Evolutionary conservation across 345 rosid genomes (phyloP).

Genomic region (Linum trigynum): DNA sequence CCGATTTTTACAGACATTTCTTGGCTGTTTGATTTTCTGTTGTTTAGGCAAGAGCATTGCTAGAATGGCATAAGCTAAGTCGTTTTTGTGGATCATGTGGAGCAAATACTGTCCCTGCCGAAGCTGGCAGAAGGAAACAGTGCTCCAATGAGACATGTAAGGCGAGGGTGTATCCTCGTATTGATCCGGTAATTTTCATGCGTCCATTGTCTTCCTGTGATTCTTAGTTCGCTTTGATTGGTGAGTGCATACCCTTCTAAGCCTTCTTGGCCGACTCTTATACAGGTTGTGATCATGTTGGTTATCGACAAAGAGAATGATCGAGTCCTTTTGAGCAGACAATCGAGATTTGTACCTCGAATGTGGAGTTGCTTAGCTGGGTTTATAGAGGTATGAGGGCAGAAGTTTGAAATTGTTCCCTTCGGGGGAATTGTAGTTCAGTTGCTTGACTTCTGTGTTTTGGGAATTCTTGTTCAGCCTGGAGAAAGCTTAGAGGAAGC

Average conservation of each 20-base stretch:
- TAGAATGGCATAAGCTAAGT: slow-evolving; percentile 70
- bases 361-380: slow-evolving; percentile 99
- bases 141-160: slow-evolving; percentile 57
- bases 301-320: slow-evolving; percentile 85
- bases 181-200: slow-evolving; percentile 56
- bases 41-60: slow-evolving; percentile 68
- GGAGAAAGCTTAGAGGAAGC: slow-evolving; percentile 99
- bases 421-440: background rate
- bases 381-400: slow-evolving; percentile 62
- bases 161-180: slow-evolving; percentile 74
- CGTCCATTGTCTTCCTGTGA: slow-evolving; percentile 1
- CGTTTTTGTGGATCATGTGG: slow-evolving; percentile 83
- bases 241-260: slow-evolving; percentile 2
- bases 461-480: slow-evolving; percentile 43
- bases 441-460: background rate
- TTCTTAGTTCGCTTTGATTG: slow-evolving; percentile 1
- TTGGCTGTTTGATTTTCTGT: background rate
- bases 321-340: slow-evolving; percentile 67
- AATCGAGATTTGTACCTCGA: slow-evolving; percentile 77
- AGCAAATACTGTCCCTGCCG: slow-evolving; percentile 46
- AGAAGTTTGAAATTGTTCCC: background rate
- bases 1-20: background rate
- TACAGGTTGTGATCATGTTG: slow-evolving; percentile 91
- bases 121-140: slow-evolving; percentile 76
- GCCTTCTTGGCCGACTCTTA: slow-evolving; percentile 14